Evolutionary conservation across 257 asterid species (phyloP), one percentile per base, ranked within the genome.

Genomic region (Salvia miltiorrhiza): DNA sequence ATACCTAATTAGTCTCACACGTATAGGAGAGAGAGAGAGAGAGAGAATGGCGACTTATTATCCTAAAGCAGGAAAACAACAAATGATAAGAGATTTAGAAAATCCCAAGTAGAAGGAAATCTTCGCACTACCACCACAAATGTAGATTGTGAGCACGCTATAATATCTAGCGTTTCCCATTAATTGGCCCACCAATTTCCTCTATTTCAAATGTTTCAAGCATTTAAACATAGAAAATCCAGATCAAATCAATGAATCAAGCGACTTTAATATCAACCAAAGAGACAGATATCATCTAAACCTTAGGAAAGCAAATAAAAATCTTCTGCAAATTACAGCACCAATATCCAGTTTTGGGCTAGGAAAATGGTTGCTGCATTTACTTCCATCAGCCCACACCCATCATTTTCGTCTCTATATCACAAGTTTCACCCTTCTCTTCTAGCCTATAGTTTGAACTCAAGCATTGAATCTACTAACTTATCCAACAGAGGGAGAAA

Each of bases 61-160:
- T 73, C 78, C 70, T n/a, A 30, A 14, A 20, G 67, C 73, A 69
- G 49, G 72, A 69, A 65, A 72, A 70, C 5, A 68, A 52, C 69
- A 72, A 78, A 83, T 64, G 86, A 76, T 83, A 74, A 72, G 78
- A 80, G 86, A 79, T 75, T 75, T 65, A 70, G 67, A 74, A 35
- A 84, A 81, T 82, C 92, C 82, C 12, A 47, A 60, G 60, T 55
- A 60, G 67, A 40, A 65, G 40, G 30, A 74, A 72, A 23, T 41
- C 72, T 54, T 40, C 40, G 24, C 76, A 81, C 80, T 78, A 55
- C 58, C 77, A 80, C 97, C 96, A 88, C 96, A 83, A 71, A 71
- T 76, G 80, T 73, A 79, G 97, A 85, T 88, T 80, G 63, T 77
- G 78, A 71, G 73, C 43, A 55, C 35, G 50, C 73, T 12, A 78